Conservation (phyloP, 495 filamentous ascomycete species). For the Terfezia claveryi region DNA sequence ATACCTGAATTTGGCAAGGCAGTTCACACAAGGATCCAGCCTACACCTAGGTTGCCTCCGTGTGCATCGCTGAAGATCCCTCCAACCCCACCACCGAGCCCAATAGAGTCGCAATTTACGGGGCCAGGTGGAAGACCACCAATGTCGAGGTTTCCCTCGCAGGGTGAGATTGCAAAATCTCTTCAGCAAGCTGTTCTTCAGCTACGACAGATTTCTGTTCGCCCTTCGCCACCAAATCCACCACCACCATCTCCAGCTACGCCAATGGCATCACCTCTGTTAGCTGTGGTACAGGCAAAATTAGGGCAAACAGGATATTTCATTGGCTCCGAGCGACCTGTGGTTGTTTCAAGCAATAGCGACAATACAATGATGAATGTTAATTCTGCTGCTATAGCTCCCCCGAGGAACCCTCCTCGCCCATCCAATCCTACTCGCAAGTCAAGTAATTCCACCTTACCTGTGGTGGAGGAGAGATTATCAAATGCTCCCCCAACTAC, state of each 20-base stretch:
- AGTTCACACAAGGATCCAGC: no score
- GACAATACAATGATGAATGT: not conserved
- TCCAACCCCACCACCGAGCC: conserved; percentile 18
- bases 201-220: conserved; percentile 9
- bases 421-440: not conserved
- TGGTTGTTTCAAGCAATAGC: not conserved
- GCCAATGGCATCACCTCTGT: not conserved
- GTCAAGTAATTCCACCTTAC: not conserved
- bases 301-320: conserved; percentile 1
- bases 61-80: conserved; percentile 13
- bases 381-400: not conserved
- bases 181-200: conserved; percentile 13
- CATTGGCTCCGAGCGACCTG: not conserved
- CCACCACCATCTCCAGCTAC: conserved; percentile 1
- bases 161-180: conserved; percentile 13
- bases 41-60: conserved; percentile 5
- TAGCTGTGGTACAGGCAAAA: not conserved
- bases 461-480: not conserved
- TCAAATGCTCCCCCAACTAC: not conserved
- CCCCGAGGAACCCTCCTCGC: no score
- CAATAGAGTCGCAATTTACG: conserved; percentile 9
- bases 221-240: conserved; percentile 1
- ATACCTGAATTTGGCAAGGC: not conserved
- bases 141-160: conserved; percentile 12
- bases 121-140: conserved; percentile 7